A percentile compares a stretch with the other conserved stretches of the same genome.
phyloP scores from a whole-genome alignment of 2,329 filamentous ascomycete species.

The Sporothrix inflata region DNA sequence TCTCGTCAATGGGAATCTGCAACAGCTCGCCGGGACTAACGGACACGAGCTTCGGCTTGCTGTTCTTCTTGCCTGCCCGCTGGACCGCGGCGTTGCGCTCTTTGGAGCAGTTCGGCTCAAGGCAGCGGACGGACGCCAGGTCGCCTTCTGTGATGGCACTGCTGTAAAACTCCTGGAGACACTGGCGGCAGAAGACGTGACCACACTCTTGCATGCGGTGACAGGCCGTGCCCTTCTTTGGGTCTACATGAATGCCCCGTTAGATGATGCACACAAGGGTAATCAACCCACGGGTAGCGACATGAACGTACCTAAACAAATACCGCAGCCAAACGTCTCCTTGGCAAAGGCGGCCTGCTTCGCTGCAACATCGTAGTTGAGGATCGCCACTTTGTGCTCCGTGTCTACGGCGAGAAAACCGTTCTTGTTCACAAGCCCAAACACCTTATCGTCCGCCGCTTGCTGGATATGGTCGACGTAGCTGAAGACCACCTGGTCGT shows the following conservation, averaged over 20 bases:
- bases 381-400: constrained; percentile 68
- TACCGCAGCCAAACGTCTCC: constrained; percentile 83
- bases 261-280: background rate
- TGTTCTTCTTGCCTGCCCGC: constrained; percentile 50
- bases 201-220: constrained; percentile 81
- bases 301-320: constrained; percentile 68
- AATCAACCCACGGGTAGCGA: too few relatives aligned
- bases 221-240: constrained; percentile 83
- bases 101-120: constrained; percentile 77
- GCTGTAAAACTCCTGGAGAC: constrained; percentile 87
- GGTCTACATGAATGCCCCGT: constrained; percentile 56
- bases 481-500: constrained; percentile 61
- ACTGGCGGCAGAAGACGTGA: constrained; percentile 90
- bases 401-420: constrained; percentile 57
- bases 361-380: constrained; percentile 78
- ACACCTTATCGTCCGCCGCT: constrained; percentile 60
- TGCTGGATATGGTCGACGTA: constrained; percentile 67
- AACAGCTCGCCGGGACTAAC: constrained; percentile 83
- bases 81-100: constrained; percentile 48
- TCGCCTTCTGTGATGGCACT: constrained; percentile 85
- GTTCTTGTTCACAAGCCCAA: constrained; percentile 56
- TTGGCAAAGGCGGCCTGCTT: constrained; percentile 76
- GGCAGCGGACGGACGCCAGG: constrained; percentile 76
- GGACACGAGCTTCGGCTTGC: constrained; percentile 63
- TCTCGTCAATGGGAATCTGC: constrained; percentile 71